Percentiles rank a stretch among this genome's conserved stretches.
Conservation (phyloP, 2,329 filamentous ascomycete species). For the Fusarium tuaranense region DNA sequence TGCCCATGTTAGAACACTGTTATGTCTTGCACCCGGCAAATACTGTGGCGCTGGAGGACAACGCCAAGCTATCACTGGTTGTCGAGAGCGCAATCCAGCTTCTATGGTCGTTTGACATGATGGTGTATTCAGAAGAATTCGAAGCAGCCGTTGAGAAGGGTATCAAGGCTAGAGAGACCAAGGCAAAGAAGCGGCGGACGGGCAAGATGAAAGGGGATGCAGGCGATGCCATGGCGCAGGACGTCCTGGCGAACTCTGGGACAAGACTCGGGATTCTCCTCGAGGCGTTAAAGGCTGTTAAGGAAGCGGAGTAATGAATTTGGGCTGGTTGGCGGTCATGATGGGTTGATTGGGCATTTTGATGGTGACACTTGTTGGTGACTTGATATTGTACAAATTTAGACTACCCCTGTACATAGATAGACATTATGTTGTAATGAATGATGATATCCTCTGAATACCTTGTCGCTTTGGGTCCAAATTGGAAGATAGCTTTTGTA, state of each 20-base stretch:
- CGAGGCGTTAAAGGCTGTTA: constrained; percentile 47
- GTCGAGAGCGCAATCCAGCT: constrained; percentile 74
- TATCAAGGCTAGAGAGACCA: constrained; percentile 61
- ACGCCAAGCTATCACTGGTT: constrained; percentile 77
- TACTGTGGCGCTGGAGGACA: constrained; percentile 70
- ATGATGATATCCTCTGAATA: constrained; percentile 32
- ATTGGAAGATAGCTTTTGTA: constrained; percentile 12
- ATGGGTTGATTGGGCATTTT: not conserved
- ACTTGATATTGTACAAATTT: constrained; percentile 36
- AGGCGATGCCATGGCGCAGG: constrained; percentile 56
- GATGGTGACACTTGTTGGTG: not conserved
- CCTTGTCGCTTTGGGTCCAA: not conserved
- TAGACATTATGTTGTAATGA: constrained; percentile 39
- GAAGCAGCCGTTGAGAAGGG: constrained; percentile 57
- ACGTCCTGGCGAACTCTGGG: constrained; percentile 58
- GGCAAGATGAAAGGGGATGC: constrained; percentile 49
- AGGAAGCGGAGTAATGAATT: constrained; percentile 29
- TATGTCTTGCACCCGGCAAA: constrained; percentile 76
- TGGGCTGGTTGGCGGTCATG: not conserved
- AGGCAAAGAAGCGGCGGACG: constrained; percentile 56
- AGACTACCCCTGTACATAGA: constrained; percentile 36
- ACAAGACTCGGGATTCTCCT: constrained; percentile 56
- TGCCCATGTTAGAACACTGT: constrained; percentile 63
- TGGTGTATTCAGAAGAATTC: constrained; percentile 53
- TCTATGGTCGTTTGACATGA: constrained; percentile 53